Evolutionary conservation across 2,329 filamentous ascomycete species (phyloP).

Genomic region (Pseudocercospora pini-densiflorae): DNA sequence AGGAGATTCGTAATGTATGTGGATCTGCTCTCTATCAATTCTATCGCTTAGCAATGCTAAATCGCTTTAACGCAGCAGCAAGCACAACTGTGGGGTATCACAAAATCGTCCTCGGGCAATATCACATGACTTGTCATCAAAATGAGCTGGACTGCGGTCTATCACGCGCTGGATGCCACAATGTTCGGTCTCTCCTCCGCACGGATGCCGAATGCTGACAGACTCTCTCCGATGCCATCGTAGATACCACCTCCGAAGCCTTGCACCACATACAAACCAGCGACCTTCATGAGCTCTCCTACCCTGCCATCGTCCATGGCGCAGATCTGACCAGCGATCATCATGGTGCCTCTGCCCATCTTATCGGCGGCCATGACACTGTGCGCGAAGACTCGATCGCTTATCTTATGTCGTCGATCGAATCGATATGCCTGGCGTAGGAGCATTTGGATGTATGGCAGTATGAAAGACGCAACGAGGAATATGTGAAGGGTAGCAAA

Average conservation of each 20-base stretch:
- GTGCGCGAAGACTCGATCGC: conserved; percentile 59
- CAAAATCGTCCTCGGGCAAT: not conserved
- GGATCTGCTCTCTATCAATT: not conserved
- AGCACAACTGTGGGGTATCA: conserved; percentile 13
- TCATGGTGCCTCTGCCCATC: conserved; percentile 58
- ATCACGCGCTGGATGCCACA: not conserved
- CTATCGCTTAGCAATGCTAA: not conserved
- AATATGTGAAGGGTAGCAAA: conserved; percentile 45
- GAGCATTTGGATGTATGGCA: conserved; percentile 64
- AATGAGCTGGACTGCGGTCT: conserved; percentile 10
- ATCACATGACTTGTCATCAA: conserved; percentile 11
- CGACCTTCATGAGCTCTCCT: conserved; percentile 61
- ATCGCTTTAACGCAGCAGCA: not conserved
- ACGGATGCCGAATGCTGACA: conserved; percentile 10
- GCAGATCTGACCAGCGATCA: conserved; percentile 60
- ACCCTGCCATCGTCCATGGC: conserved; percentile 68
- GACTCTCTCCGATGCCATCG: conserved; percentile 63
- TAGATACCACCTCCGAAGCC: conserved; percentile 69
- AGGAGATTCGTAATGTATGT: not conserved
- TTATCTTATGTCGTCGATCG: conserved; percentile 70
- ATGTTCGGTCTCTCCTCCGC: not conserved
- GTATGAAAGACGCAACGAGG: conserved; percentile 62
- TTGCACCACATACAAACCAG: conserved; percentile 65
- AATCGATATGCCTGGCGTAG: conserved; percentile 62
- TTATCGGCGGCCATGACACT: conserved; percentile 59